These are phyloP conservation scores for Amesomyces nigricolor DNA, from an alignment of 2,329 filamentous ascomycete species.

Conservation along the genomic window DNA sequence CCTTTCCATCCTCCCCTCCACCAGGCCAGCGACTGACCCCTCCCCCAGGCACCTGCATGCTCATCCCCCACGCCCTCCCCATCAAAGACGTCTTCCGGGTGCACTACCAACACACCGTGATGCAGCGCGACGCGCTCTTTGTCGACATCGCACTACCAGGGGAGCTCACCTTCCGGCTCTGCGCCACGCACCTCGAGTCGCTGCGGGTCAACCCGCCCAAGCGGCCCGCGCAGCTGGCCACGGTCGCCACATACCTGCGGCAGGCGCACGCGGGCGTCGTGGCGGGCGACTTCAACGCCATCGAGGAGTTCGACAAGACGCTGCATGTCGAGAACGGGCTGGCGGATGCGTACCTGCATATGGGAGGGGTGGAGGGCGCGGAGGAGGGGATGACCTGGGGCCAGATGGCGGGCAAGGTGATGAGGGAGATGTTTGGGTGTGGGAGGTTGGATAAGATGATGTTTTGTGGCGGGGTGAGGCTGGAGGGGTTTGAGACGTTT, in stretches of 20 bases:
- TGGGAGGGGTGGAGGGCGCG: conserved; percentile 45
- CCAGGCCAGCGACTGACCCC: background rate
- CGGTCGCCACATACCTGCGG: conserved; percentile 40
- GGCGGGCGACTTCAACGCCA: conserved; percentile 54
- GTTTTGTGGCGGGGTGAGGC: conserved; percentile 35
- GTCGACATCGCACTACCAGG: conserved; percentile 40
- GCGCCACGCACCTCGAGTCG: conserved; percentile 54
- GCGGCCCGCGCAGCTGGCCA: conserved; percentile 43
- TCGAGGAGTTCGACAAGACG: conserved; percentile 46
- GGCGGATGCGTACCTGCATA: conserved; percentile 47
- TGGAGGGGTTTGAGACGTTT: conserved; percentile 40
- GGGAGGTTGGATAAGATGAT: conserved; percentile 55
- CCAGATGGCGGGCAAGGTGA: conserved; percentile 41
- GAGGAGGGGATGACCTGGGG: conserved; percentile 54
- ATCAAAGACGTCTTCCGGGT: conserved; percentile 45
- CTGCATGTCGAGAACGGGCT: conserved; percentile 45
- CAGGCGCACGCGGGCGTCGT: conserved; percentile 39
- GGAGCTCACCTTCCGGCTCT: conserved; percentile 39
- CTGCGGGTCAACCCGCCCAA: conserved; percentile 43
- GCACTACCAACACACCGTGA: conserved; percentile 42
- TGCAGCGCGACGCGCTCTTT: conserved; percentile 51
- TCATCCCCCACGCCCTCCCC: conserved; percentile 43
- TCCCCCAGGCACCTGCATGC: conserved; percentile 42
- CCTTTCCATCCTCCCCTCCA: background rate
- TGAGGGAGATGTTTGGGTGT: conserved; percentile 42